A percentile compares a stretch with the other conserved stretches of the same genome.
phyloP scores from a whole-genome alignment of 306 rosid species.

The Rosa chinensis region DNA sequence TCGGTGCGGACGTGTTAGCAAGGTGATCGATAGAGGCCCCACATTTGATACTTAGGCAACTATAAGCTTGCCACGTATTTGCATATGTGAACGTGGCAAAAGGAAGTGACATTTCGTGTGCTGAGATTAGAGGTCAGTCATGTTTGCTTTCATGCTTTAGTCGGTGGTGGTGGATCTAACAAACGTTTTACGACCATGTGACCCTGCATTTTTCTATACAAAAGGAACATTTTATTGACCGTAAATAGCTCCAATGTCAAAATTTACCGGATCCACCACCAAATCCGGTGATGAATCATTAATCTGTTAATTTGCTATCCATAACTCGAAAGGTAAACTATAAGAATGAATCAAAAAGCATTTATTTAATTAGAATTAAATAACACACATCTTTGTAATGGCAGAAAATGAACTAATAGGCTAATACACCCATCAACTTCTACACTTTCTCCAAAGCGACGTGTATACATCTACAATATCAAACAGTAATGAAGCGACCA shows the following conservation, averaged over 20 bases:
- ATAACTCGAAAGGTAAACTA: background rate
- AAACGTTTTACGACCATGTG: background rate
- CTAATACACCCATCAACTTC: background rate
- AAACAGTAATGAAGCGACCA: background rate
- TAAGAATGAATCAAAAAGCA: background rate
- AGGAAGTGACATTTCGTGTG: constrained; percentile 5
- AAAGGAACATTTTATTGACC: background rate
- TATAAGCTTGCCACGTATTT: constrained; percentile 28
- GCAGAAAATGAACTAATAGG: background rate
- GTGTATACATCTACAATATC: too few relatives aligned
- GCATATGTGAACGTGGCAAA: constrained; percentile 23
- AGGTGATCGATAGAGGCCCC: background rate
- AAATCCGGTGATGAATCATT: background rate
- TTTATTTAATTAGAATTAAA: background rate
- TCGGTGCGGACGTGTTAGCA: background rate
- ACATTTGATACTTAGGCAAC: background rate
- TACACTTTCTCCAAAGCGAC: background rate
- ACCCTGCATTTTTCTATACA: background rate
- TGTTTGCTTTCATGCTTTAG: constrained; percentile 1
- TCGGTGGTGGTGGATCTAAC: constrained; percentile 9
- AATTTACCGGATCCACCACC: background rate
- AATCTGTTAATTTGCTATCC: background rate
- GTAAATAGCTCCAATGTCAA: background rate
- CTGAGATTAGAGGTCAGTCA: background rate
- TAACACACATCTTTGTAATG: background rate